Base-by-base conservation (phyloP, 306 rosid species). In the Canavalia gladiata region DNA sequence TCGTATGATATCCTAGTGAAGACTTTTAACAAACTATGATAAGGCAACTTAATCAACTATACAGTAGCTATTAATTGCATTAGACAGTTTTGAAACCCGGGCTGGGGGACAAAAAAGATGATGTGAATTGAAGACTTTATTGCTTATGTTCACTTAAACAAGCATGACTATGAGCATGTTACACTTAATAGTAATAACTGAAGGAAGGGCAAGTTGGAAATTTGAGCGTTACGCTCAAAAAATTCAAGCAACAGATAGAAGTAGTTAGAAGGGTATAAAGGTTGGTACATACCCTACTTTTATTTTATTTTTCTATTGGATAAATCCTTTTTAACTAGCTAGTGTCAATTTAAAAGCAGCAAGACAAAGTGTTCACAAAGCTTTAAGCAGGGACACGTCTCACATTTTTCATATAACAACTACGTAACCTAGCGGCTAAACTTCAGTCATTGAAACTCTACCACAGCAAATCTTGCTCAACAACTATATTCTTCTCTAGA, bases 361-460 rank as follows among this genome's bases (percentile, higher is more conserved):
- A 25, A 29, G 37, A 8, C 64, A 29, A 57, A 57, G 37, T 29
- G 11, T 56, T 28, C 28, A 12, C 57, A 11, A 13, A 12, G 57
- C 57, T 10, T 52, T 52, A n/a, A 52, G 57, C 57, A 52, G 6
- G 57, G 57, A 52, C 29, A 52, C 57, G 57, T 52, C 57, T 52
- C 57, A 52, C 25, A 45, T 12, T 52, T n/a, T 52, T 52, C 57
- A 52, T 7, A 11, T 52, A 12, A 52, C 25, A 52, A 3, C 55
- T 9, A 4, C 62, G 7, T 8, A 56, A 56, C 30, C 58, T 13
- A 0, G 58, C 29, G 29, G 58, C 58, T 52, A 52, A 52, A 29
- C n/a, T 52, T 52, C 58, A 37, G 41, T 37, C 41, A 2, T 37
- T 37, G 41, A 37, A 18, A 18, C 25, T 18, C 25, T 18, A 18